Base-by-base conservation (phyloP, 2,329 filamentous ascomycete species). In the Diaporthe citrichinensis region DNA sequence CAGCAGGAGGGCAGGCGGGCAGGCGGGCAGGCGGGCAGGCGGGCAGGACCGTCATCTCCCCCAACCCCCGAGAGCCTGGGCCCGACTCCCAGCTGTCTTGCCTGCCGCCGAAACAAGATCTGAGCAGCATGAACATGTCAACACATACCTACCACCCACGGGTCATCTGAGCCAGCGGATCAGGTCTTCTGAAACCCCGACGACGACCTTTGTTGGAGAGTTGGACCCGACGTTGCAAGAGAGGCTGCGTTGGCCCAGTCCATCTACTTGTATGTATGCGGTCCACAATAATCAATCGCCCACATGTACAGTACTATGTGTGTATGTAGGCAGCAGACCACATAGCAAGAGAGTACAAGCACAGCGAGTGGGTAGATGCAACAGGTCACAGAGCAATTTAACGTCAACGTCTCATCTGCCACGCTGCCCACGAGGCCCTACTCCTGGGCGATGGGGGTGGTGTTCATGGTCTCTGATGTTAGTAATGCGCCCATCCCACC, bases 401-500 rank as follows among this genome's bases (percentile, higher is more conserved):
- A 41, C 68, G 34, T 44, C 39, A 46, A 61, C 46, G 23, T 41
- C 44, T 73, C 71, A 55, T 34, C 57, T 72, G 58, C 39, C 25
- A 46, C 14, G 28, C 46, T 65, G 58, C 71, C 71, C 31, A 51
- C 44, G 25, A 31, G 58, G 36, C 41, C 46, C 49, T 34, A 25
- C 58, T 55, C 15, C 28, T 57, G 46, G 46, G 23, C 23, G 20
- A 34, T 34, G 49, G 10, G 49, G 49, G 2, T 36, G 53, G 44
- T 41, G 39, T 61, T 39, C 69, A 55, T 36, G 31, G 71, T 73
- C 58, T 73, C 49, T 65, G 46, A 17, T 73, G 68, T 76, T 73
- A 72, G 67, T 76, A 76, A 74, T 68, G 71, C 72, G 51, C 31
- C 61, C 71, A 71, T 65, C 74, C 59, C 71, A 73, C 65, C 53